These are phyloP conservation scores for Chlorophyllum brunneum DNA, from an alignment of 768 basidiomycete genomes.

Conservation along the genomic window DNA sequence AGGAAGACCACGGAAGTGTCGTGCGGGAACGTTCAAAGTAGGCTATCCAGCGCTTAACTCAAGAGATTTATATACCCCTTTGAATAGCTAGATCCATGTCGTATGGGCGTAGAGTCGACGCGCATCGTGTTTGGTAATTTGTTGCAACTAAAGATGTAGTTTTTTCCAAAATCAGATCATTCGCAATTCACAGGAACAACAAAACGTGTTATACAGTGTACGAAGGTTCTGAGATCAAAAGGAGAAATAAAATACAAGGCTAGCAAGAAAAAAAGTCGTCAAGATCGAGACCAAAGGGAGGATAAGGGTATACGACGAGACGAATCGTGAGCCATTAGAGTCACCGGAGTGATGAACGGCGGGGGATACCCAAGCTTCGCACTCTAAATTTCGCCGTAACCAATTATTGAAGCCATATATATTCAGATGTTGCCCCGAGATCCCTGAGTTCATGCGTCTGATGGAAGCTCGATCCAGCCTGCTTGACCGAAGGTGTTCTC, in stretches of 20 bases:
- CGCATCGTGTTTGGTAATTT: too few relatives aligned
- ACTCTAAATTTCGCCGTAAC: slow-evolving; percentile 3
- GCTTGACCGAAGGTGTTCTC: slow-evolving; percentile 90
- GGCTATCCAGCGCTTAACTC: too few relatives aligned
- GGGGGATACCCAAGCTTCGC: slow-evolving; percentile 2
- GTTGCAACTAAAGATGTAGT: neutral
- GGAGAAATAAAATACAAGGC: slow-evolving; percentile 13
- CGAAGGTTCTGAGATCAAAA: neutral
- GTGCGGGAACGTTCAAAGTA: too few relatives aligned
- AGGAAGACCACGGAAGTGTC: too few relatives aligned
- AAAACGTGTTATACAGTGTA: slow-evolving; percentile 6
- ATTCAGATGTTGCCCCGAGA: slow-evolving; percentile 1
- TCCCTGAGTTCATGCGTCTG: slow-evolving; percentile 34
- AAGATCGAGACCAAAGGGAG: slow-evolving; percentile 2
- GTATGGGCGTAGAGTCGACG: too few relatives aligned
- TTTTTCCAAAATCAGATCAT: neutral
- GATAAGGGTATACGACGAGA: slow-evolving; percentile 2
- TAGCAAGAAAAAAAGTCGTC: slow-evolving; percentile 5
- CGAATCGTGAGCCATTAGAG: neutral
- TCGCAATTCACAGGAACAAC: neutral
- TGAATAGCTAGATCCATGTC: too few relatives aligned
- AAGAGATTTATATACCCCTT: too few relatives aligned
- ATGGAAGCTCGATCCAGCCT: slow-evolving; percentile 44
- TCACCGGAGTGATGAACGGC: neutral
- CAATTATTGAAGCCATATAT: slow-evolving; percentile 4